phyloP scores from a whole-genome alignment of 805 yeast genomes.

The Suhomyces prunicola region DNA sequence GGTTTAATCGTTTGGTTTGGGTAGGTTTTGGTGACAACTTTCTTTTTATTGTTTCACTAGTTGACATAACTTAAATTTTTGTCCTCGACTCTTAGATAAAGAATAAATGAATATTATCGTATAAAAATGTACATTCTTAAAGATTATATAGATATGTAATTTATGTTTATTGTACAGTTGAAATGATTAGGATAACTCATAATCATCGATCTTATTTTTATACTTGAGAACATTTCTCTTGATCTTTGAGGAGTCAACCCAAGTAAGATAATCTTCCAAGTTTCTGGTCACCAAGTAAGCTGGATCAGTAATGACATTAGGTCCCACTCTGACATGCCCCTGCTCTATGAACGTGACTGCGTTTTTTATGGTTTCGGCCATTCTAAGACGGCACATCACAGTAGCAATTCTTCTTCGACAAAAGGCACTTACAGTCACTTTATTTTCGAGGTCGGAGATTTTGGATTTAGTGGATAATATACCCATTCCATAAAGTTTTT shows the following conservation, averaged over 20 bases:
- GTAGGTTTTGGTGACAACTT: not conserved
- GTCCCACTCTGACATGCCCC: conserved; percentile 97
- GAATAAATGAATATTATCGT: not conserved
- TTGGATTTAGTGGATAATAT: conserved; percentile 83
- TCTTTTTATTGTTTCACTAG: not conserved
- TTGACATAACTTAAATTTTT: not conserved
- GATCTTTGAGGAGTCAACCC: conserved; percentile 97
- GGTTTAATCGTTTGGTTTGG: not conserved
- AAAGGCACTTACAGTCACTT: conserved; percentile 85
- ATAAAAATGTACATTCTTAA: not conserved
- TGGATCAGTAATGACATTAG: conserved; percentile 91
- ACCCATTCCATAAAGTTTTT: conserved; percentile 87
- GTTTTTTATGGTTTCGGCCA: conserved; percentile 87
- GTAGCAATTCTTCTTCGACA: conserved; percentile 92
- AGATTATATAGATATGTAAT: not conserved
- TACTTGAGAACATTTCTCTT: conserved; percentile 84
- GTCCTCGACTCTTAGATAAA: not conserved
- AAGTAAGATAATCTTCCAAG: conserved; percentile 94
- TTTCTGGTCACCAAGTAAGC: conserved; percentile 90
- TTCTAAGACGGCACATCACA: conserved; percentile 87
- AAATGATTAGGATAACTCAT: conserved; percentile 40
- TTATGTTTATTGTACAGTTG: not conserved
- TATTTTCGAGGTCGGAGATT: conserved; percentile 87
- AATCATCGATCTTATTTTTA: conserved; percentile 68
- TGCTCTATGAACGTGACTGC: conserved; percentile 93